Conservation (phyloP, 2,329 filamentous ascomycete genomes). For the Graphilbum fragrans region DNA sequence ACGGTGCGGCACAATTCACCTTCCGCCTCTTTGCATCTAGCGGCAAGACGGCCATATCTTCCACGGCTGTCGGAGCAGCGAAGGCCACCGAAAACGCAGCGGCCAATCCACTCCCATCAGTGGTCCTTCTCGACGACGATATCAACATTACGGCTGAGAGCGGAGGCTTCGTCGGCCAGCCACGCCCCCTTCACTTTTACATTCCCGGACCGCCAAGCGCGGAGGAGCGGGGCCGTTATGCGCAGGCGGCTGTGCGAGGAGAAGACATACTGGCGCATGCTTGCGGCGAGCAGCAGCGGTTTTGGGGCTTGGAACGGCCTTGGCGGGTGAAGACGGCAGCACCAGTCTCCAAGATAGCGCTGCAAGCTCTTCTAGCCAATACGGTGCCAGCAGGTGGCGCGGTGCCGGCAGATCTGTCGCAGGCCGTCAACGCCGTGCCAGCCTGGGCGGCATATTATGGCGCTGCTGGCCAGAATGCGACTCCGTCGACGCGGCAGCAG, state of each 20-base stretch:
- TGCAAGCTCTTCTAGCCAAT: slow-evolving; percentile 9
- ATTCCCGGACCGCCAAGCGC: slow-evolving; percentile 26
- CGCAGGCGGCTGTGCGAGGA: slow-evolving; percentile 34
- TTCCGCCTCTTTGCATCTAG: slow-evolving; percentile 10
- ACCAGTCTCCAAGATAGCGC: slow-evolving; percentile 14
- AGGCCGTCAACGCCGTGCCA: slow-evolving; percentile 7
- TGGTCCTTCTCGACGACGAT: slow-evolving; percentile 35
- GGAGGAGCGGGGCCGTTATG: slow-evolving; percentile 26
- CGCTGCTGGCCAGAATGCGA: background rate
- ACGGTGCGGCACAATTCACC: slow-evolving; percentile 3
- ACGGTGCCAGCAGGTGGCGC: slow-evolving; percentile 1
- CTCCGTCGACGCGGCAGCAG: background rate
- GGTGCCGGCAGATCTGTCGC: background rate
- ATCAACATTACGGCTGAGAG: slow-evolving; percentile 22
- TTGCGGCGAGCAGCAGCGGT: slow-evolving; percentile 20
- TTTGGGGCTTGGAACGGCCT: slow-evolving; percentile 48
- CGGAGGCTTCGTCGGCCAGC: slow-evolving; percentile 25
- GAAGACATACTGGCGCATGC: slow-evolving; percentile 30
- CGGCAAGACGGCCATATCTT: background rate
- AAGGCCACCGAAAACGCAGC: background rate
- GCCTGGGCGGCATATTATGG: slow-evolving; percentile 1
- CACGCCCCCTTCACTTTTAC: slow-evolving; percentile 37
- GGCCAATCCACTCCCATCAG: slow-evolving; percentile 13
- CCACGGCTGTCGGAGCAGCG: background rate
- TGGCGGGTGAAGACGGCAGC: slow-evolving; percentile 41